Evolutionary conservation across 441 rosid genomes (phyloP).

Genomic region (Gossypium davidsonii): DNA sequence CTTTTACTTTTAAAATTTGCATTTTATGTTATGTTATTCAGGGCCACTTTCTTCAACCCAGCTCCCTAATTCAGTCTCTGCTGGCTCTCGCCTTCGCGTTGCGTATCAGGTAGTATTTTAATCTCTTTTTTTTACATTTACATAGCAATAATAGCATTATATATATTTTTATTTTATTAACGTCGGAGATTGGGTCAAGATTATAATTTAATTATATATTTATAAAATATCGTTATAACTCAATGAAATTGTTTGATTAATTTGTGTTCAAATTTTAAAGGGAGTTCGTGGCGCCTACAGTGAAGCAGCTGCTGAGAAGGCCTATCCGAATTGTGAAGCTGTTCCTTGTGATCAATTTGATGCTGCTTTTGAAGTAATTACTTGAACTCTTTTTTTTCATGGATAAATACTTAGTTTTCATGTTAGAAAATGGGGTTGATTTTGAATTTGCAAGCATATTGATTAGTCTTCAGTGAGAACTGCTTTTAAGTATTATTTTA

Average conservation of each 20-base stretch:
- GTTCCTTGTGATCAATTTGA: constrained; percentile 95
- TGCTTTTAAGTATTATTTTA: not conserved
- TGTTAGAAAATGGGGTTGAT: not conserved
- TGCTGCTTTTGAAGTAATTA: constrained; percentile 68
- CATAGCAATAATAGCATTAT: not conserved
- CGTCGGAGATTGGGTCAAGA: not conserved
- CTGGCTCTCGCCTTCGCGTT: constrained; percentile 75
- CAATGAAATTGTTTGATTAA: not conserved
- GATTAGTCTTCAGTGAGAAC: not conserved
- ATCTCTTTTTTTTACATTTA: not conserved
- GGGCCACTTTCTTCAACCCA: constrained; percentile 75
- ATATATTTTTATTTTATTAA: not conserved
- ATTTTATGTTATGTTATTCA: constrained; percentile 12
- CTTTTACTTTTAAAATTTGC: not conserved
- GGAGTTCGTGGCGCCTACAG: constrained; percentile 92
- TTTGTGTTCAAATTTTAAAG: constrained; percentile 24
- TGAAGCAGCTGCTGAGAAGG: constrained; percentile 93
- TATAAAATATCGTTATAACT: not conserved
- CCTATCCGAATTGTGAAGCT: constrained; percentile 86
- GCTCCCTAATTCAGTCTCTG: constrained; percentile 39
- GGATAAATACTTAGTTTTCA: not conserved
- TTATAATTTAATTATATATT: not conserved
- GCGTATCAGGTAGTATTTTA: constrained; percentile 72
- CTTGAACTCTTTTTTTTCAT: not conserved
- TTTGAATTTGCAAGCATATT: not conserved